phyloP scores from a whole-genome alignment of 805 yeast genomes.

The Cyberlindnera nakhonratchasimensis region DNA sequence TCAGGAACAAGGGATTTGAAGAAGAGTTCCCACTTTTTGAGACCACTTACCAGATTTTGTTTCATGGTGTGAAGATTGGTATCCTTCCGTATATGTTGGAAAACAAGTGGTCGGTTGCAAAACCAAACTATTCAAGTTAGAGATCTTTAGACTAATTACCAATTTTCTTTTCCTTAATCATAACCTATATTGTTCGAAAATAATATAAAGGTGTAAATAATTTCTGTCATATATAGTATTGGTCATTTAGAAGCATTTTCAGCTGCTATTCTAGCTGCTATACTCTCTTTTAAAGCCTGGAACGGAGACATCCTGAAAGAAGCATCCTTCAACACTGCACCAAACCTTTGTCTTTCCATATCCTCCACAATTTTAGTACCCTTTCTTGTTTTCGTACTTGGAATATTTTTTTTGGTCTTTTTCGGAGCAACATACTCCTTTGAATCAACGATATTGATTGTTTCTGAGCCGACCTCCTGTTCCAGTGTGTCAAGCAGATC shows the following conservation, averaged over 20 bases:
- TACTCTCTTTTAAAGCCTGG: constrained; percentile 59
- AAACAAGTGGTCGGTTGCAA: constrained; percentile 29
- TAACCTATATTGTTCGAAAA: no score
- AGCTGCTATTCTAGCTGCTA: constrained; percentile 25
- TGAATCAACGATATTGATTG: constrained; percentile 22
- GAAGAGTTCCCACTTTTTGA: constrained; percentile 56
- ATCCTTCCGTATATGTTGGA: constrained; percentile 55
- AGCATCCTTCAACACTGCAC: constrained; percentile 50
- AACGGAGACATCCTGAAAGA: constrained; percentile 61
- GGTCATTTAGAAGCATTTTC: constrained; percentile 8
- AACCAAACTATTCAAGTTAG: constrained; percentile 19
- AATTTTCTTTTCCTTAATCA: no score
- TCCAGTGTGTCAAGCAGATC: constrained; percentile 57
- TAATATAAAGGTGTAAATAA: no score
- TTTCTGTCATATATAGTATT: no score
- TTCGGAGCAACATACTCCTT: constrained; percentile 14
- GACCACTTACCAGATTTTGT: constrained; percentile 49
- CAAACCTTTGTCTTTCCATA: constrained; percentile 58
- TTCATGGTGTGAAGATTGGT: constrained; percentile 55
- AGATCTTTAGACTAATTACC: no score
- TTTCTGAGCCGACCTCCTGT: constrained; percentile 14
- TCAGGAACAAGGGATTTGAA: constrained; percentile 28
- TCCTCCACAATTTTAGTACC: constrained; percentile 54
- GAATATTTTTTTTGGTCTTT: constrained; percentile 37
- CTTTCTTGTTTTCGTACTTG: constrained; percentile 52